These are phyloP conservation scores for Euphorbia celastroides DNA, from an alignment of 441 rosid species.

Conservation along the genomic window DNA sequence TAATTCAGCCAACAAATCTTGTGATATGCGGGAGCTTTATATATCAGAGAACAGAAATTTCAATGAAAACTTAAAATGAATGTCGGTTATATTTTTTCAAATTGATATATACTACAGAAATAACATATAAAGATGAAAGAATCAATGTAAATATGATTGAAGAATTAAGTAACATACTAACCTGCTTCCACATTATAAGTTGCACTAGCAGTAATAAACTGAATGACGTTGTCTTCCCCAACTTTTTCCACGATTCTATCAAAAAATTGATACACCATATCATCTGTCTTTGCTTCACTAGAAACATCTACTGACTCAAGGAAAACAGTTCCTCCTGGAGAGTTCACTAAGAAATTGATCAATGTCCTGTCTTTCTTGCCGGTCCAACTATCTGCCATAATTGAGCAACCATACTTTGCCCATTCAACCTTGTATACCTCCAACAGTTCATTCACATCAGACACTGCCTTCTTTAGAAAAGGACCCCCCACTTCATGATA, in stretches of 20 bases:
- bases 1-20: too few relatives aligned
- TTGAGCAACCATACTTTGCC: background rate
- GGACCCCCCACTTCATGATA: background rate
- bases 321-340: background rate
- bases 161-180: too few relatives aligned
- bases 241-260: background rate
- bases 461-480: background rate
- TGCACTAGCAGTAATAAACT: background rate
- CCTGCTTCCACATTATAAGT: background rate
- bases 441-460: background rate
- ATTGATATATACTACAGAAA: too few relatives aligned
- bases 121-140: too few relatives aligned
- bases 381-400: background rate
- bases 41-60: too few relatives aligned
- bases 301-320: background rate
- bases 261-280: background rate
- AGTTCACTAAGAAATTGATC: background rate
- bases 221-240: background rate
- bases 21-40: too few relatives aligned
- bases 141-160: too few relatives aligned
- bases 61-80: too few relatives aligned
- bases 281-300: background rate
- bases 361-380: background rate
- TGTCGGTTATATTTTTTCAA: too few relatives aligned
- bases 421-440: background rate